Percentiles rank a stretch among this genome's conserved stretches.
phyloP scores from a whole-genome alignment of 75 land plant genomes.

The Picea glauca region DNA sequence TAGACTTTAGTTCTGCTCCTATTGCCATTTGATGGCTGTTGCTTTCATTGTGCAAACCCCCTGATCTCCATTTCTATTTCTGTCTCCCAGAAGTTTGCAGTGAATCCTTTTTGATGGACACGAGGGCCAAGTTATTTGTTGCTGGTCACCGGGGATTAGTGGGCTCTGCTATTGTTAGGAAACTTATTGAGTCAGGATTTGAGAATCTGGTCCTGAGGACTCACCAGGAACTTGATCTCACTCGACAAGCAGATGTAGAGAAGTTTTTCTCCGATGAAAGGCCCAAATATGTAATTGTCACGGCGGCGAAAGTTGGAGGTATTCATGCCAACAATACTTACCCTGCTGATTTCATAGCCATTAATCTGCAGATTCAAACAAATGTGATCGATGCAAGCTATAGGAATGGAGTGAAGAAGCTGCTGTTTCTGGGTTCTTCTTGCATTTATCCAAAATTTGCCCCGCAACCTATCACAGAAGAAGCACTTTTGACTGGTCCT shows the following conservation, averaged over 20 bases:
- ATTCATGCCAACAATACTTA: constrained; percentile 97
- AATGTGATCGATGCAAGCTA: constrained; percentile 88
- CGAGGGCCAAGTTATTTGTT: constrained; percentile 76
- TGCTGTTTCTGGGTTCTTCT: constrained; percentile 92
- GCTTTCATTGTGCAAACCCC: too few relatives aligned
- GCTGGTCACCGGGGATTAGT: constrained; percentile 97
- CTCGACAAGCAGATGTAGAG: constrained; percentile 84
- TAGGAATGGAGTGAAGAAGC: constrained; percentile 65
- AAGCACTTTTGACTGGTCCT: constrained; percentile 74
- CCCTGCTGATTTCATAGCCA: constrained; percentile 93
- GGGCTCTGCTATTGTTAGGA: constrained; percentile 83
- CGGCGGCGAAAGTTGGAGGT: constrained; percentile 98
- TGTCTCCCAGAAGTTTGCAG: background rate
- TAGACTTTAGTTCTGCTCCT: too few relatives aligned
- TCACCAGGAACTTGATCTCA: constrained; percentile 90
- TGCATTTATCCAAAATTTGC: constrained; percentile 98
- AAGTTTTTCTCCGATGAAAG: constrained; percentile 66
- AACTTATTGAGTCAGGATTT: constrained; percentile 62
- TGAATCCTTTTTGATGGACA: constrained; percentile 44
- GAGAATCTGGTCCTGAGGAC: constrained; percentile 63
- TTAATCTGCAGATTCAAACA: constrained; percentile 95
- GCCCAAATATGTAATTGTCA: constrained; percentile 77
- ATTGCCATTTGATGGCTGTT: too few relatives aligned
- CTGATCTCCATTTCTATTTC: too few relatives aligned
- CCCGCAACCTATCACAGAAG: constrained; percentile 89